Base-by-base conservation (phyloP, 225 moss, liverwort and hornwort genomes). In the Pseudoscleropodium purum region DNA sequence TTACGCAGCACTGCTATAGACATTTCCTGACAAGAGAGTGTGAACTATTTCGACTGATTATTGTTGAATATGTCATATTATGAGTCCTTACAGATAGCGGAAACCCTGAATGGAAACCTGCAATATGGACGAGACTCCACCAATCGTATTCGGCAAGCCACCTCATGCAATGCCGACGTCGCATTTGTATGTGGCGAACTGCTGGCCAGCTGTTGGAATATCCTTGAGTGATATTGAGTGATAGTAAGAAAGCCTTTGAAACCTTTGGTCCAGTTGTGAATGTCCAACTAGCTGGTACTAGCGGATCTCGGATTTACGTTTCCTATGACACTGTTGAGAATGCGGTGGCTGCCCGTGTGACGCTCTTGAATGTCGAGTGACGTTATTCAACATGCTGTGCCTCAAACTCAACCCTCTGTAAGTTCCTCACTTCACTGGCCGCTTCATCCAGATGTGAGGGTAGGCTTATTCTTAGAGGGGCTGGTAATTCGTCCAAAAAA, bases 171-270 rank as follows among this genome's bases (percentile, higher is more conserved):
- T 85, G 87, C 88, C 89, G 77, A 96, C 97, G 45, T 67, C 91
- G 79, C 99, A 99, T 92, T 89, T 99, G 85, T 99, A 96, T 84
- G 97, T 97, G 52, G 97, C 99, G n/a, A 99, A 99, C 86, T 97
- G 99, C 68, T 97, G 99, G 54, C 95, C 96, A 24, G 94, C 94
- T 61, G 96, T 96, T 39, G 99, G 97, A 36, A 90, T 97, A 23
- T 84, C 96, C 51, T 85, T 91, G 31, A 37, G 78, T 86, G 90
- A 85, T 39, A 93, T 99, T n/a, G n/a, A n/a, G n/a, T n/a, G n/a
- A n/a, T n/a, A n/a, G n/a, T 29, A 88, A 91, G 91, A 79, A 92
- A 65, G 92, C 91, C 18, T 99, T 97, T 69, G 91, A 91, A 52
- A 82, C 59, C 45, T 95, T 95, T 78, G 97, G 97, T 49, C 93